Base-by-base conservation (phyloP, 495 filamentous ascomycete genomes). In the Neurospora discreta region DNA sequence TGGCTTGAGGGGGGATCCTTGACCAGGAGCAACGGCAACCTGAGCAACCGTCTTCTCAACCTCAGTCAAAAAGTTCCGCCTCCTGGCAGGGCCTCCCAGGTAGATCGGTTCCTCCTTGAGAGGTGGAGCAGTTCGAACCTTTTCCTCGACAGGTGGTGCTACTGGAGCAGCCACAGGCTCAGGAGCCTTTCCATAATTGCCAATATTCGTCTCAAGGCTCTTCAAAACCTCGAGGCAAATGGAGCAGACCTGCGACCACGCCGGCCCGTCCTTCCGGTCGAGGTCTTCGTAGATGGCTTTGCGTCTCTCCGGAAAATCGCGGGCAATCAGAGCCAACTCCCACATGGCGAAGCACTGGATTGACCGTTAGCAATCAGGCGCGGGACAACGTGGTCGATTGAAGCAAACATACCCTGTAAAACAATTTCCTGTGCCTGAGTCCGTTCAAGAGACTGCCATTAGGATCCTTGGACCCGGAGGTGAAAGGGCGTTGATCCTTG, bases 381-480 rank as follows among this genome's bases (percentile, higher is more conserved):
- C 18, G 15, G 13, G n/a, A 39, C 16, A 26, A 11, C 38, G 13
- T 39, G 13, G 39, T 26, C 40, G 58, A 41, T 13, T 11, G 58
- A 43, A 36, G 74, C 58, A 33, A 71, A 77, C 82, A 75, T 83
- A 86, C 89, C 82, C 82, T 86, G 43, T 86, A 84, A n/a, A 88
- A 76, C 46, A 88, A 81, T 73, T 90, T 92, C 79, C 87, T 94
- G 23, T 90, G 88, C 73, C 89, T 93, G 67, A 99, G 81, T 1
- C 95, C 95, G 70, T 89, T 92, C 65, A 98, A 78, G 46, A 99
- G 83, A 76, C 90, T 97, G 42, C 93, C 95, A 75, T 96, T 99
- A 1, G 95, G 94, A 81, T 98, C 96, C 74, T 89, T 91, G 5
- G 93, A 92, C 70, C 93, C 91, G 13, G 86, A 83, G 1, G 93